Percentiles rank a stretch among this genome's conserved stretches.
These are phyloP conservation scores for Volvox carteri DNA, from an alignment of 163 green algal species.

Conservation along the genomic window DNA sequence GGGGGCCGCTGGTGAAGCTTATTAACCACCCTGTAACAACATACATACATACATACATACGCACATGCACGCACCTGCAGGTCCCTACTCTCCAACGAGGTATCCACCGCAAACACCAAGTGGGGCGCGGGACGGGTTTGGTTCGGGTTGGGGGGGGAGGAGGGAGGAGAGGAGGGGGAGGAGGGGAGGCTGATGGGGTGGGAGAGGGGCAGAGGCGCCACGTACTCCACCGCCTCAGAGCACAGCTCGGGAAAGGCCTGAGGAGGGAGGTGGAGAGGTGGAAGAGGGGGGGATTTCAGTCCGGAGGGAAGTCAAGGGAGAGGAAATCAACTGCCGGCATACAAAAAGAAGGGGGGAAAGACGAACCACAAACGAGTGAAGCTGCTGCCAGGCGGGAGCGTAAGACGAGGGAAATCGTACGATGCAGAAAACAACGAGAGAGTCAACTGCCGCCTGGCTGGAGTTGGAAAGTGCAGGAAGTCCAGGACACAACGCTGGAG, in stretches of 20 bases:
- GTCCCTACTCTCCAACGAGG: conserved; percentile 23
- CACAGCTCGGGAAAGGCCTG: conserved; percentile 57
- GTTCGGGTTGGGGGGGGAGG: background rate
- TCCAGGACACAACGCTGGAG: no score
- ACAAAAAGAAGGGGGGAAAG: no score
- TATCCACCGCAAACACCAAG: conserved; percentile 50
- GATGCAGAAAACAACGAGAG: no score
- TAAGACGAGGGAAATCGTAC: no score
- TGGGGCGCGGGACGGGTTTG: background rate
- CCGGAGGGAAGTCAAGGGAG: background rate
- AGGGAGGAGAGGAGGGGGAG: background rate
- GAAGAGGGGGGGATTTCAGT: background rate
- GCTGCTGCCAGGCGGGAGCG: no score
- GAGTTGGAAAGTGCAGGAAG: no score
- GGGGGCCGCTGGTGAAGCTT: no score
- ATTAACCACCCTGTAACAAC: background rate
- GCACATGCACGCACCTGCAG: conserved; percentile 31
- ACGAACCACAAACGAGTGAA: no score
- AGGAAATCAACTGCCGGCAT: no score
- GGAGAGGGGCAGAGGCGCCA: background rate
- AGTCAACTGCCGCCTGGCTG: no score
- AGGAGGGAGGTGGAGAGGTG: background rate
- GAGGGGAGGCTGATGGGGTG: background rate
- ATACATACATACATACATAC: background rate
- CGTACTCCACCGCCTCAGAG: conserved; percentile 57